Evolutionary conservation across 805 yeast species (phyloP), one percentile per base, ranked within the genome.

Genomic region (Pichia deserticola): DNA sequence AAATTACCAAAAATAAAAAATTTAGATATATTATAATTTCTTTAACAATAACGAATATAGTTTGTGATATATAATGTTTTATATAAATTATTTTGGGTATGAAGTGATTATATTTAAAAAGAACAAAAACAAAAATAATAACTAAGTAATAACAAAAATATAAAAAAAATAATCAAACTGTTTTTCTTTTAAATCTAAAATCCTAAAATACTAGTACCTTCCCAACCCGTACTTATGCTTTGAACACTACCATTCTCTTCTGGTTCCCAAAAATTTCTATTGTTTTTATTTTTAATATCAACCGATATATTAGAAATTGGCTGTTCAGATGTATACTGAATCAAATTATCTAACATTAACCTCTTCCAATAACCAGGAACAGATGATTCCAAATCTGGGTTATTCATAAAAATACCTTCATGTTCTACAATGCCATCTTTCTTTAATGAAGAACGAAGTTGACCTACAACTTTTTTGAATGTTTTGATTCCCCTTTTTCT

Each of bases 361-460:
- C 57, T 57, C 40, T 60, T 60, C 57, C 66, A 55, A 42, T 56
- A 63, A 12, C 60, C 44, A 6, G 69, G 69, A 8, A 65, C 58
- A 42, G 58, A 61, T 12, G 60, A 58, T 38, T 65, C 62, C 13
- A 65, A 54, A 12, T 59, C 58, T 39, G 63, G 62, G 48, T 65
- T 65, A 51, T 59, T 57, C 62, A 64, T 54, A 40, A 60, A 61
- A 30, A 56, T 57, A 11, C 55, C 57, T 34, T 49, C 54, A 11
- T 54, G 49, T 30, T 48, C 44, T 20, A 42, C 46, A 4, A 36
- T 20, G 12, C 34, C 48, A 5, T 53, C 56, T 3, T 50, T 51
- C 11, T 46, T 47, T 5, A 38, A 40, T 4, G 38, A 39, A 28
- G 47, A 36, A 29, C 39, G 37, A 29, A 53, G n/a, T 6, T 38